These are phyloP conservation scores for Neopestalotiopsis clavispora DNA, from an alignment of 2,329 filamentous ascomycete genomes.

Conservation along the genomic window DNA sequence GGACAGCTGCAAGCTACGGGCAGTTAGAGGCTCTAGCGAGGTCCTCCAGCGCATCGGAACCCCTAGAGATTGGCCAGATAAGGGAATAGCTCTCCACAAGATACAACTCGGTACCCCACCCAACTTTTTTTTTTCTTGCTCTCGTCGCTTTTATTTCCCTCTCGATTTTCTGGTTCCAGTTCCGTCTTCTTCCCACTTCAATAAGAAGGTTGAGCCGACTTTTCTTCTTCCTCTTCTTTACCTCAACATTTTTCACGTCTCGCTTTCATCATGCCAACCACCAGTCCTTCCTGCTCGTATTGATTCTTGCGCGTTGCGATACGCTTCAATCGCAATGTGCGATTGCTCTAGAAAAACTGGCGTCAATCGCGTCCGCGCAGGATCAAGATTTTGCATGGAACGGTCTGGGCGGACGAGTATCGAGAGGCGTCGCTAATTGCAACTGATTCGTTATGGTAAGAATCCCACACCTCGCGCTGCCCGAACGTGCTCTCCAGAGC, in stretches of 20 bases:
- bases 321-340: neutral
- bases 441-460: neutral
- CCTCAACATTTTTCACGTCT: neutral
- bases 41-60: neutral
- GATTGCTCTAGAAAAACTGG: neutral
- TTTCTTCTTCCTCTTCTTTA: neutral
- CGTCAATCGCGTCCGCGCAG: neutral
- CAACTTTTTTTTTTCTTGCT: constrained; percentile 14
- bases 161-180: neutral
- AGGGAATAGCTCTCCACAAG: constrained; percentile 10
- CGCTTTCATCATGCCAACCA: neutral
- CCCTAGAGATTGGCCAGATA: neutral
- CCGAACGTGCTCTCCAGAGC: neutral
- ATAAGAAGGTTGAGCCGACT: constrained; percentile 9
- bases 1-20: constrained; percentile 3
- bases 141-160: neutral
- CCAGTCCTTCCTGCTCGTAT: neutral
- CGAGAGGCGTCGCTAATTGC: neutral
- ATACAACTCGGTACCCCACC: constrained; percentile 1
- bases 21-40: neutral
- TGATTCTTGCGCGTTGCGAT: neutral
- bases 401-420: neutral
- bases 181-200: neutral
- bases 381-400: neutral
- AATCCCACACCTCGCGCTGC: neutral